Evolutionary conservation across 148 eudicot genomes (phyloP).

Genomic region (Heliosperma pusillum): DNA sequence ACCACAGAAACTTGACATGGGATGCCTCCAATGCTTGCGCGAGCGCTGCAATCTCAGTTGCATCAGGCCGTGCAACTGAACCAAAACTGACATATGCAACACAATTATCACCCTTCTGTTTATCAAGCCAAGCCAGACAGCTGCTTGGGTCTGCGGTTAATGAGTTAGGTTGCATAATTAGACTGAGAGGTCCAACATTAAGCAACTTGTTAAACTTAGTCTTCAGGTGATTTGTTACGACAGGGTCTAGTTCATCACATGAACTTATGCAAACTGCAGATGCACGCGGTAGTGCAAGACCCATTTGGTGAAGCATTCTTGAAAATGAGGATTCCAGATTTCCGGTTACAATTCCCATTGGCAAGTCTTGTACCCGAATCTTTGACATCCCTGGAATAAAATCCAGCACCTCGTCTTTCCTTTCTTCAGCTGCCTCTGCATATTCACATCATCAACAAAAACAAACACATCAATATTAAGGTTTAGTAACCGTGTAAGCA

Average conservation of each 20-base stretch:
- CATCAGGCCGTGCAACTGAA: constrained; percentile 24
- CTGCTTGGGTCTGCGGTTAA: not conserved
- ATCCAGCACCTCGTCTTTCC: constrained; percentile 24
- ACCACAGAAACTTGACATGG: constrained; percentile 30
- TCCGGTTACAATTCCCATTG: constrained; percentile 34
- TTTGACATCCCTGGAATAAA: constrained; percentile 44
- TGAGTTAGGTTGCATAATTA: constrained; percentile 10
- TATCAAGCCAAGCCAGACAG: constrained; percentile 32
- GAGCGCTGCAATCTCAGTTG: constrained; percentile 29
- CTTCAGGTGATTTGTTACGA: constrained; percentile 29
- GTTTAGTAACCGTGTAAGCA: not conserved
- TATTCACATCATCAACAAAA: not conserved
- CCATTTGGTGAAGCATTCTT: constrained; percentile 38
- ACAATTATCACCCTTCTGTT: constrained; percentile 15
- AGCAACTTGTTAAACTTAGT: constrained; percentile 34
- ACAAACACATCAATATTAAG: not conserved
- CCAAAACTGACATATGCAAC: constrained; percentile 37
- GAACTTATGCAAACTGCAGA: constrained; percentile 40
- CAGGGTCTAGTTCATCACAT: constrained; percentile 46
- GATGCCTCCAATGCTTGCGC: constrained; percentile 30
- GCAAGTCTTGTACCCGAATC: constrained; percentile 35
- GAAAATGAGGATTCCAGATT: constrained; percentile 30
- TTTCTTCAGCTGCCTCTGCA: constrained; percentile 25
- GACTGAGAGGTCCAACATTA: constrained; percentile 39
- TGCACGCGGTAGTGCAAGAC: constrained; percentile 30